Base-by-base conservation (phyloP, 2,329 filamentous ascomycete genomes). In the Claviceps monticola region DNA sequence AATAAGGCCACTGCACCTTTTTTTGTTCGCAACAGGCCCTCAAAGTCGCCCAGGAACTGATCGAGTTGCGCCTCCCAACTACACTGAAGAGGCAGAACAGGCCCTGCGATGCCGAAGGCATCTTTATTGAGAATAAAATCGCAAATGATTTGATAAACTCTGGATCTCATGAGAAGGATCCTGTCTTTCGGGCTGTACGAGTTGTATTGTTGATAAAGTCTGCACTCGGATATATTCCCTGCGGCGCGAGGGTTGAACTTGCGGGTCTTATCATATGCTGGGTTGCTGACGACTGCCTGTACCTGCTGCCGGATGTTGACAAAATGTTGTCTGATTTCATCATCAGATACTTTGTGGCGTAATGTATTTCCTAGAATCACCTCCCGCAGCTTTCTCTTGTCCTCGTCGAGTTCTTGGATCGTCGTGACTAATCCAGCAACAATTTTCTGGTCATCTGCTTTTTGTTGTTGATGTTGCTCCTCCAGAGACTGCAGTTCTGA, bases 381-480 rank as follows among this genome's bases (percentile, higher is more conserved):
- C 39, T 21, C 39, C 13, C 13, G 2, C 8, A 42, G 39, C 39
- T 21, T 21, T 14, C 21, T 21, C 21, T 21, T 43, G 1, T 43
- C 11, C 19, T 11, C 19, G 5, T 16, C 5, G 8, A 44, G 19
- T 4, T 4, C 2, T 26, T 26, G 19, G 2, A 44, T 16, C 4
- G 1, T 16, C 3, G 2, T 4, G 4, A 3, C 8, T 2, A 44
- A 5, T 26, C 2, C 23, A 2, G 17, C 41, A 7, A 23, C 41
- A 14, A 2, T 21, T 1, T 43, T 19, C 3, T 5, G 11, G 4
- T 5, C 16, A 5, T 23, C 11, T 3, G 5, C 19, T 14, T 43
- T 11, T 13, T 21, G 5, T 1, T 38, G 11, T 1, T 9, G 11
- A 0, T n/a, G 9, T 23, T 17, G 1, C 8, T 38, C 2, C 14